Conservation (phyloP, 495 filamentous ascomycete species). For the Neurospora sp. region DNA sequence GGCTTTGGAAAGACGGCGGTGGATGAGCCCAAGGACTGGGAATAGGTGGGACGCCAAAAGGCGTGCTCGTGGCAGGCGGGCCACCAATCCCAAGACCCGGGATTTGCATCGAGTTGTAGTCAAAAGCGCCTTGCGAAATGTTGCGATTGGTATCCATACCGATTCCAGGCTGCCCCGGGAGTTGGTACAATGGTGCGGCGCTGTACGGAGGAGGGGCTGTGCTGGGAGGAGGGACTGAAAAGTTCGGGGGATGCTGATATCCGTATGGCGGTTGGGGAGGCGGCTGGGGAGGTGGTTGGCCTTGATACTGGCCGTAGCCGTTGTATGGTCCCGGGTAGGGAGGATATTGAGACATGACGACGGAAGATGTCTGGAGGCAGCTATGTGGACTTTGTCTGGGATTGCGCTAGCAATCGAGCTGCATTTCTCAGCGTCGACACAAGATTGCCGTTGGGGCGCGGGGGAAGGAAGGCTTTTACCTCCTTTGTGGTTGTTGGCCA, state of each 20-base stretch:
- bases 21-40: constrained; percentile 5
- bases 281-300: constrained; percentile 14
- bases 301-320: constrained; percentile 23
- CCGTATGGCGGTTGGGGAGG: constrained; percentile 15
- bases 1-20: neutral
- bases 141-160: constrained; percentile 11
- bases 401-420: neutral
- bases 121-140: constrained; percentile 21
- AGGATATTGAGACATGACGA: constrained; percentile 26
- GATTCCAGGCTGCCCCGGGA: neutral
- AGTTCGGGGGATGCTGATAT: constrained; percentile 15
- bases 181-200: constrained; percentile 1
- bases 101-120: constrained; percentile 30
- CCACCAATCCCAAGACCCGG: constrained; percentile 30
- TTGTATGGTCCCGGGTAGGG: constrained; percentile 14
- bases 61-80: neutral
- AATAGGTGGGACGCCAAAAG: neutral
- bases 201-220: neutral
- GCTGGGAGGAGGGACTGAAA: neutral
- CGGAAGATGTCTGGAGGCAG: neutral
- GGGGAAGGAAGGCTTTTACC: neutral
- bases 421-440: neutral
- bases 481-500: neutral
- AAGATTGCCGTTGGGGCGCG: neutral
- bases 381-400: constrained; percentile 8